Evolutionary conservation across 1,284 basidiomycete species (phyloP), one percentile per base, ranked within the genome.

Genomic region (Serendipita sp.): DNA sequence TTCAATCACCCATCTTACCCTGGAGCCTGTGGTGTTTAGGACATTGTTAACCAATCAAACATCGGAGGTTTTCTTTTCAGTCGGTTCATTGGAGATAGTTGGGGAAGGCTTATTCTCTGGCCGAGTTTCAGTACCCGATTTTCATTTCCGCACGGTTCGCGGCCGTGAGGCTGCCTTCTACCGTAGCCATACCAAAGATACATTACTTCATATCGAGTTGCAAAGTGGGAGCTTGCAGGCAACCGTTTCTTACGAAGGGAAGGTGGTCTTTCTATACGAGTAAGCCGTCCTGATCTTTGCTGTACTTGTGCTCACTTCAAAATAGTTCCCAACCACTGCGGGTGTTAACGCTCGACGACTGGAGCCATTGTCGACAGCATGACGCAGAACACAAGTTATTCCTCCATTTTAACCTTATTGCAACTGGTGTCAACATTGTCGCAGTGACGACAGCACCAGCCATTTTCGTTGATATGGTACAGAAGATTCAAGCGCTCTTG

Each of bases 71-170:
- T 85, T 84, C 12, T 67, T 93, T 1, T 79, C 79, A 30, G 79
- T 93, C n/a, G 79, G 77, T 10, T 76, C 83, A 34, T 77, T 91
- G 29, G 72, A 79, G 32, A 76, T 91, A 38, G 68, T 73, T 3
- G 89, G 88, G 0, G 78, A 78, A 61, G 89, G 91, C 3, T 88
- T 90, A 64, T 74, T 94, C 8, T 84, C 88, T 0, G 91, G 91
- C 1, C 75, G 81, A 63, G 74, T 84, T 22, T 74, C 75, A 35
- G 84, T 91, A 43, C 82, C 88, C 2, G 78, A 84, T 65, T 86
- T 88, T 69, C 76, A 82, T 17, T 93, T 94, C 75, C 80, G 84
- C 64, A 92, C 91, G 0, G 75, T 81, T 30, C 83, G 87, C 29
- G 79, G 82, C 64, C 78, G 65, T 3, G 61, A 67, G 42, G 64